A percentile compares a stretch with the other conserved stretches of the same genome.
Conservation (phyloP, 495 filamentous ascomycete genomes). For the Monascus purpureus region DNA sequence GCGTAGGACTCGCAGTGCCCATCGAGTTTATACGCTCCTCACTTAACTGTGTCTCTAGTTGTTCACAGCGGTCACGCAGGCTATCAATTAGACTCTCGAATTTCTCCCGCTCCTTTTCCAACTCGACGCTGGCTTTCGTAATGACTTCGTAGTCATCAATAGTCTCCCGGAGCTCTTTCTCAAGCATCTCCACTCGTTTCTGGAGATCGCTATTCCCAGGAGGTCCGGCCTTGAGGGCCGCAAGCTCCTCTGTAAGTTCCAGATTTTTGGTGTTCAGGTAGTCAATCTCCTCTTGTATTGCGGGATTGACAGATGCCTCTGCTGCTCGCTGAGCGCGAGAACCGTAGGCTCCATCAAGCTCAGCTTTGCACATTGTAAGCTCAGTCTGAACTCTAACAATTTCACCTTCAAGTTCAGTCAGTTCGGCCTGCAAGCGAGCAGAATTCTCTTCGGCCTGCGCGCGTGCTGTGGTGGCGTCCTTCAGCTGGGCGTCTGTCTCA, state of each 20-base stretch:
- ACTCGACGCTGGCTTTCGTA: slow-evolving; percentile 71
- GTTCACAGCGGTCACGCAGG: slow-evolving; percentile 55
- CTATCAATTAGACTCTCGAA: slow-evolving; percentile 61
- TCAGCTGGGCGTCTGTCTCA: slow-evolving; percentile 12
- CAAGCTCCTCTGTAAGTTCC: slow-evolving; percentile 45
- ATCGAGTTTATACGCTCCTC: slow-evolving; percentile 63
- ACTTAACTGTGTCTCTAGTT: slow-evolving; percentile 48
- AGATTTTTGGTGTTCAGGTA: slow-evolving; percentile 47
- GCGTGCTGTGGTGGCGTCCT: slow-evolving; percentile 15
- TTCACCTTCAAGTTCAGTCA: slow-evolving; percentile 64
- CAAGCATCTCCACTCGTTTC: slow-evolving; percentile 45
- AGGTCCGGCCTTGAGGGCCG: slow-evolving; percentile 31
- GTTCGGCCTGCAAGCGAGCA: slow-evolving; percentile 45
- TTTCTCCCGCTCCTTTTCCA: slow-evolving; percentile 70
- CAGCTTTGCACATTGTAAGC: slow-evolving; percentile 78
- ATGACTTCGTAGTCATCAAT: slow-evolving; percentile 77
- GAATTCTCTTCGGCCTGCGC: slow-evolving; percentile 29
- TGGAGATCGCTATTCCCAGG: slow-evolving; percentile 34
- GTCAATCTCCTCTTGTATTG: slow-evolving; percentile 50
- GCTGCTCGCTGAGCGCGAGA: slow-evolving; percentile 62
- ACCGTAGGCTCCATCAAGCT: slow-evolving; percentile 90
- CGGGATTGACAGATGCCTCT: slow-evolving; percentile 53
- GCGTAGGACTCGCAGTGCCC: slow-evolving; percentile 43
- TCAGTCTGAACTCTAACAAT: slow-evolving; percentile 81
- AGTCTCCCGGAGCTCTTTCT: slow-evolving; percentile 69